phyloP scores from a whole-genome alignment of 768 basidiomycete genomes.

The Mycena venus region DNA sequence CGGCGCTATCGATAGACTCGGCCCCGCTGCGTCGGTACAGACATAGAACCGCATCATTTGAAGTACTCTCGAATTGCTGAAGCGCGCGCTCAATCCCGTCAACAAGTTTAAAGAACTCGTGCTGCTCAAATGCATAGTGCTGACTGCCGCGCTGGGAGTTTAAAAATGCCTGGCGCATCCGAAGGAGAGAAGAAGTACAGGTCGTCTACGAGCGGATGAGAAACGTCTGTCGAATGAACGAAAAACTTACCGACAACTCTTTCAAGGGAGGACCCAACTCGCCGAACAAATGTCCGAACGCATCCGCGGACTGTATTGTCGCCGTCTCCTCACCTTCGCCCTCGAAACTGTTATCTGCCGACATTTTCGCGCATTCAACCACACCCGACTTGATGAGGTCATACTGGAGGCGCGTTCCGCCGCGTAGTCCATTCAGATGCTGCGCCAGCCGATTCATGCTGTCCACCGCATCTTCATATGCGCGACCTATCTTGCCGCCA shows the following conservation, averaged over 20 bases:
- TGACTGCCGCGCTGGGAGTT: slow-evolving; percentile 52
- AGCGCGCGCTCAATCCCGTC: slow-evolving; percentile 80
- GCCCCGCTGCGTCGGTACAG: slow-evolving; percentile 71
- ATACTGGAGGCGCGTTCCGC: slow-evolving; percentile 87
- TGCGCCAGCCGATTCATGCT: slow-evolving; percentile 93
- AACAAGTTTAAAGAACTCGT: slow-evolving; percentile 76
- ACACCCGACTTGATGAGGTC: slow-evolving; percentile 79
- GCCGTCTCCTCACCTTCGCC: slow-evolving; percentile 44
- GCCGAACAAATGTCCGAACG: slow-evolving; percentile 85
- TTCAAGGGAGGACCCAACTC: slow-evolving; percentile 85
- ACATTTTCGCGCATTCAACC: slow-evolving; percentile 34
- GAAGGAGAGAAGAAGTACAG: slow-evolving; percentile 71
- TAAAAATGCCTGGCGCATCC: slow-evolving; percentile 76
- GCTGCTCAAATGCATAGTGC: slow-evolving; percentile 54
- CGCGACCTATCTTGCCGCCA: slow-evolving; percentile 47
- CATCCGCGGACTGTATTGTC: slow-evolving; percentile 73
- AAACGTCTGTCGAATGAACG: not conserved
- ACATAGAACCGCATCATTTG: slow-evolving; percentile 85
- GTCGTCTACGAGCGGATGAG: slow-evolving; percentile 58
- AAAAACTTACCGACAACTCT: slow-evolving; percentile 72
- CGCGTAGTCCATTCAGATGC: slow-evolving; percentile 90
- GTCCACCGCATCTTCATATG: slow-evolving; percentile 90
- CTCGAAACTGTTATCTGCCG: slow-evolving; percentile 29
- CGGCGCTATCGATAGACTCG: slow-evolving; percentile 28
- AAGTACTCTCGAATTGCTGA: slow-evolving; percentile 83